Conservation (phyloP, 2,329 filamentous ascomycete genomes). For the Dactylellina haptotyla region DNA sequence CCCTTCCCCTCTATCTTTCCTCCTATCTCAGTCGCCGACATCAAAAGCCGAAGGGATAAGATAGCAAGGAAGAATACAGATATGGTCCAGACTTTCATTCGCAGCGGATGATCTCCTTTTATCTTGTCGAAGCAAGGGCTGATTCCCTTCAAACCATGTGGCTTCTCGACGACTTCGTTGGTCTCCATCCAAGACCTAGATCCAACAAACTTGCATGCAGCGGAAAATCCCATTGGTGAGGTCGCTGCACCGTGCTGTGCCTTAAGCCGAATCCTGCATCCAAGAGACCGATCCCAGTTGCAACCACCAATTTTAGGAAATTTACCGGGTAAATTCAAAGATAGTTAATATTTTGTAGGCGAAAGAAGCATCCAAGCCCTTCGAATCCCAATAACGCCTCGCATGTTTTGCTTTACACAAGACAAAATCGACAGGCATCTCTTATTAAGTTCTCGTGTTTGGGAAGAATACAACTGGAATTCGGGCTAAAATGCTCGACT, state of each 20-base stretch:
- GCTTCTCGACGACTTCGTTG: conserved; percentile 9
- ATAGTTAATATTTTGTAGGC: conserved; percentile 19
- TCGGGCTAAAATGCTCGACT: conserved; percentile 45
- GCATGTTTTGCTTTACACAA: conserved; percentile 38
- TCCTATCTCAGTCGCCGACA: conserved; percentile 10
- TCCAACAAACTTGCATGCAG: conserved; percentile 36
- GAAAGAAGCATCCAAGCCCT: conserved; percentile 1
- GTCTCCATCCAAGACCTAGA: conserved; percentile 12
- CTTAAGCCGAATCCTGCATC: conserved; percentile 16
- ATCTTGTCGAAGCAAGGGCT: conserved; percentile 31
- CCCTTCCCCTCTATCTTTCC: not conserved
- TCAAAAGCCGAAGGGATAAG: conserved; percentile 24
- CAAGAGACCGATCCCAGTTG: conserved; percentile 24
- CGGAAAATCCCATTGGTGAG: conserved; percentile 42
- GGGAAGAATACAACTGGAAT: conserved; percentile 5
- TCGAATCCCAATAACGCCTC: conserved; percentile 17
- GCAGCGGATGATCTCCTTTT: not conserved
- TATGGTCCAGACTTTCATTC: not conserved
- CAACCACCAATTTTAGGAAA: conserved; percentile 36
- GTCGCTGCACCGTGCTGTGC: conserved; percentile 4
- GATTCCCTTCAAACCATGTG: conserved; percentile 33
- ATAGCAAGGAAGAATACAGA: not conserved
- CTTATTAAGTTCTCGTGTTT: conserved; percentile 25
- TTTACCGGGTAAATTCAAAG: conserved; percentile 36
- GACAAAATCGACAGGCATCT: conserved; percentile 30